These are phyloP conservation scores for Stagonosporopsis cucurbitacearum DNA, from an alignment of 2,329 filamentous ascomycete genomes.

Conservation along the genomic window DNA sequence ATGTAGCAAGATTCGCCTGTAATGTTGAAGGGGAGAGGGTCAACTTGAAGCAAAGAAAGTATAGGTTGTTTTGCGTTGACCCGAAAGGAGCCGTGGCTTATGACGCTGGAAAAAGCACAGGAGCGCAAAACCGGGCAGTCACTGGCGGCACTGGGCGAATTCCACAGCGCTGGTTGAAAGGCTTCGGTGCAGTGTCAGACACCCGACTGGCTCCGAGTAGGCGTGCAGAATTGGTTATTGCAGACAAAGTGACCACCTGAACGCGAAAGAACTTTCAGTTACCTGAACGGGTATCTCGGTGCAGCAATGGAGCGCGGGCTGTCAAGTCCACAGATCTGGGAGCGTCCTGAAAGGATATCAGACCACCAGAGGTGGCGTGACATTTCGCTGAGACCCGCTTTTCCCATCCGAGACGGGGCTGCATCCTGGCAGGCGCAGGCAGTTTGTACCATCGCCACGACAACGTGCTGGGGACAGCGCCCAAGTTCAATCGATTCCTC, in stretches of 20 bases:
- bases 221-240: conserved; percentile 22
- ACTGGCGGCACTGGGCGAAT: conserved; percentile 18
- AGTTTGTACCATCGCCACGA: conserved; percentile 4
- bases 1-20: conserved; percentile 1
- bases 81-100: conserved; percentile 26
- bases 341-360: conserved; percentile 31
- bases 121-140: conserved; percentile 24
- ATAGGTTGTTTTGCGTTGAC: conserved; percentile 4
- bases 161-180: conserved; percentile 9
- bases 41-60: conserved; percentile 6
- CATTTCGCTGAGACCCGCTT: conserved; percentile 27
- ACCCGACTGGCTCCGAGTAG: conserved; percentile 16
- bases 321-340: conserved; percentile 17
- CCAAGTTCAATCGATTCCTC: conserved; percentile 1
- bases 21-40: neutral
- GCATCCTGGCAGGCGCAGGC: conserved; percentile 9
- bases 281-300: conserved; percentile 27
- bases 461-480: conserved; percentile 5
- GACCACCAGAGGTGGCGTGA: conserved; percentile 47
- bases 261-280: conserved; percentile 16
- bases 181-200: conserved; percentile 9
- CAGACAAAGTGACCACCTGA: conserved; percentile 20
- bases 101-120: conserved; percentile 27
- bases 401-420: conserved; percentile 15
- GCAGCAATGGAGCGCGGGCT: conserved; percentile 22